Evolutionary conservation across 306 rosid species (phyloP), one percentile per base, ranked within the genome.

Genomic region (Sophora flavescens): DNA sequence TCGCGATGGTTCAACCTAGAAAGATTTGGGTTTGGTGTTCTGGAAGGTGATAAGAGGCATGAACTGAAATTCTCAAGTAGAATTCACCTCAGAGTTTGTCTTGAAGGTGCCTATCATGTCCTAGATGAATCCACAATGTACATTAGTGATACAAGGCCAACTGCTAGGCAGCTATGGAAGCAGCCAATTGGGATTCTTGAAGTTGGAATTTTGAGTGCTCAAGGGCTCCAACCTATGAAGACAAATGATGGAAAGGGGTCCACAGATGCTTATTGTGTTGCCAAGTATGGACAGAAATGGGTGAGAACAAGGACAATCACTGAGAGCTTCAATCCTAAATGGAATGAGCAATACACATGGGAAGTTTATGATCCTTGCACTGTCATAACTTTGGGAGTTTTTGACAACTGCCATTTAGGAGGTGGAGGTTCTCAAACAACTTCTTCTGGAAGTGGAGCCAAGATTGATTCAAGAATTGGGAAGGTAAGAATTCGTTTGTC

Each of bases 31-130:
- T 92, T 92, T 22, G 96, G 97, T 3, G 87, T 70, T 1, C 8
- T 92, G 44, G 97, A 92, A 60, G 91, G 84, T 32, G 97, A 90
- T 75, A 88, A 84, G 70, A 76, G 91, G 63, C 88, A 90, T 30
- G 96, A 88, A 63, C 80, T 18, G 2, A 92, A 90, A 62, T 92
- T 92, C 74, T 90, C 97, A 32, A 75, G 81, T 10, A 68, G 84
- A 56, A 68, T 81, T 61, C 84, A 81, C 53, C 62, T 81, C 0
- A 80, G 93, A 71, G 93, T 88, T 1, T 88, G 93, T 60, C 93
- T 92, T 52, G 97, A 92, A 17, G 97, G 97, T 13, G 97, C 91
- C 51, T 92, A 92, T 69, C 97, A 92, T 83, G 97, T 92, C 4
- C 70, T 92, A 3, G 97, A 92, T 77, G 97, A 92, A 60, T 92